These are phyloP conservation scores for Crithidia sp. DNA, from an alignment of 208 protist genomes.

Conservation along the genomic window DNA sequence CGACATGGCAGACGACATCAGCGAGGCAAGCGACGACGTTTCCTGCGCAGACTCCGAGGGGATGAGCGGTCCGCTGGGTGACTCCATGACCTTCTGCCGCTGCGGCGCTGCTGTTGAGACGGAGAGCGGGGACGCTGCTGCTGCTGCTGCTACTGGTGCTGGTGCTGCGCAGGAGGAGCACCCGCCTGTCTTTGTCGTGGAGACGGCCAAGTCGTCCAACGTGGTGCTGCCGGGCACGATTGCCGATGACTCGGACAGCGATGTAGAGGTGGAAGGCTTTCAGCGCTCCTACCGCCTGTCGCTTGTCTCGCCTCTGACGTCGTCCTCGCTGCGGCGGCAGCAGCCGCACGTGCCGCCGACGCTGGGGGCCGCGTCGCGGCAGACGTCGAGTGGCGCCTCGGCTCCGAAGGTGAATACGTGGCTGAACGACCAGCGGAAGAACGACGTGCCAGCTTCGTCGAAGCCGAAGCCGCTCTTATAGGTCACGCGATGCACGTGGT, in stretches of 20 bases:
- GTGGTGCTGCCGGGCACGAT: constrained; percentile 28
- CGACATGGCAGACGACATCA: constrained; percentile 32
- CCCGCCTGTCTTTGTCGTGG: constrained; percentile 37
- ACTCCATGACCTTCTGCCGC: constrained; percentile 34
- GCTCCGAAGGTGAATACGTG: constrained; percentile 20
- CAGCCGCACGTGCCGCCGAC: constrained; percentile 13
- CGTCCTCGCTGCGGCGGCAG: constrained; percentile 21
- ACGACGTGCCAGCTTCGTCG: neutral
- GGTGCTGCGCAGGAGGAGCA: constrained; percentile 9
- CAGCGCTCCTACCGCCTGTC: constrained; percentile 35
- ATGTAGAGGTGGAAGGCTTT: constrained; percentile 15
- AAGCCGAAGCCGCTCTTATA: constrained; percentile 10
- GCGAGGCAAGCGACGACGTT: constrained; percentile 19
- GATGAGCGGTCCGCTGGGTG: neutral
- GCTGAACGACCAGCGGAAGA: constrained; percentile 23
- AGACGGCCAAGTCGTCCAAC: constrained; percentile 28
- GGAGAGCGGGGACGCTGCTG: neutral
- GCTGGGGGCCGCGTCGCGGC: neutral
- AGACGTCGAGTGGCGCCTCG: neutral
- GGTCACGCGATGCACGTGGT: too few species aligned
- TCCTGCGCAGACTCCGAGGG: constrained; percentile 19
- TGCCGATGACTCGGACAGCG: constrained; percentile 33
- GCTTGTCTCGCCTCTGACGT: constrained; percentile 32
- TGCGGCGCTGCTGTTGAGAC: constrained; percentile 13
- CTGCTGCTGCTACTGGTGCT: neutral